phyloP scores from a whole-genome alignment of 768 basidiomycete genomes.

The Mycena galopus region DNA sequence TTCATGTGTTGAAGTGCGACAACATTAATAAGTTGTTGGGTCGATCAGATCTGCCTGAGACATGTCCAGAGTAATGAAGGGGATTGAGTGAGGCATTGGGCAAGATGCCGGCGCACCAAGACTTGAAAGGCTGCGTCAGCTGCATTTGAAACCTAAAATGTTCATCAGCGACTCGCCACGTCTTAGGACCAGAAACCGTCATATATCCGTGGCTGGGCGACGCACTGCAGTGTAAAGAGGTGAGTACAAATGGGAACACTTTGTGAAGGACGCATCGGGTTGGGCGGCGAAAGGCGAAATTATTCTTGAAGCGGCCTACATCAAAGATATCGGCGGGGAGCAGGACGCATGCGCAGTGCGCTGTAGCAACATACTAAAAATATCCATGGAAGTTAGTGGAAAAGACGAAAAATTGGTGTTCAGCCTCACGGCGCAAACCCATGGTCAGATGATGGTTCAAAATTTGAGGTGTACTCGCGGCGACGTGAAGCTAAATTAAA shows the following conservation, averaged over 20 bases:
- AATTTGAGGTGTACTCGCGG: constrained; percentile 1
- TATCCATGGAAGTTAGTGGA: neutral
- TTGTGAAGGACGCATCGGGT: too few species aligned
- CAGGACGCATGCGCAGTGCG: neutral
- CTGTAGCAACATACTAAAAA: neutral
- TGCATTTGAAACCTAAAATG: neutral
- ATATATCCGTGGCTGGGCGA: neutral
- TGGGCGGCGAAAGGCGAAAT: neutral
- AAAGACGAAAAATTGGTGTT: neutral
- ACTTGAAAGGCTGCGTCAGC: neutral
- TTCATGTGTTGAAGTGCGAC: neutral
- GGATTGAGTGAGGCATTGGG: too few species aligned
- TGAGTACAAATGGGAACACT: too few species aligned
- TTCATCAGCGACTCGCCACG: neutral
- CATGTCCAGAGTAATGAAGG: too few species aligned
- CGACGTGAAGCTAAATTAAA: neutral
- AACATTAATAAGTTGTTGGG: too few species aligned
- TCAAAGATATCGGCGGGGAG: neutral
- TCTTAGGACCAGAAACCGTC: neutral
- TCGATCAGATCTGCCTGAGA: too few species aligned
- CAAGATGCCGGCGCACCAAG: too few species aligned
- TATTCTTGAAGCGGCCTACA: neutral
- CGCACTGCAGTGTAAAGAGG: neutral
- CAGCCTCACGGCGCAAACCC: neutral
- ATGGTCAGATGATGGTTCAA: neutral